A percentile compares a stretch with the other conserved stretches of the same genome.
Conservation (phyloP, 164 flowering plant species). For the Hamamelis virginiana region DNA sequence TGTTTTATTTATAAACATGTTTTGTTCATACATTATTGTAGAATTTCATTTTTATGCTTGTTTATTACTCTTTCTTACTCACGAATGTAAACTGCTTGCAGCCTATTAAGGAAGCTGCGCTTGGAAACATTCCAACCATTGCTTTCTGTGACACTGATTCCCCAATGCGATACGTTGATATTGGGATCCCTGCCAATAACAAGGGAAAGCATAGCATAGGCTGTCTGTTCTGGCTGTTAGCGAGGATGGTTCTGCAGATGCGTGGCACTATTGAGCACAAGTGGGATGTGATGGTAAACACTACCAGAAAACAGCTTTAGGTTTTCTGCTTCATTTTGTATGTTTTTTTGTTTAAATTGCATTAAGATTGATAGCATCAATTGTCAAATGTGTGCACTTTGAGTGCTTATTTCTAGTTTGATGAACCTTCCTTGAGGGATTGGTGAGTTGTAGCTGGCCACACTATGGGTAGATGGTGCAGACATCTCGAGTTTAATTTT, state of each 20-base stretch:
- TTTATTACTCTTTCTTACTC: neutral
- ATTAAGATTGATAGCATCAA: neutral
- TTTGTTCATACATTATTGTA: neutral
- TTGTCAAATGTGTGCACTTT: no score
- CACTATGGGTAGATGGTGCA: neutral
- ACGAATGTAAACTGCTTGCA: constrained; percentile 19
- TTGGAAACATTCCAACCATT: constrained; percentile 85
- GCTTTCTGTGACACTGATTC: constrained; percentile 94
- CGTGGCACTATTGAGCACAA: constrained; percentile 74
- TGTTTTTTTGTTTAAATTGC: neutral
- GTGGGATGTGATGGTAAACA: constrained; percentile 57
- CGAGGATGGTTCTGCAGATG: constrained; percentile 90
- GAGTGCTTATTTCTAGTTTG: neutral
- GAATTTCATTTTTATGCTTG: neutral
- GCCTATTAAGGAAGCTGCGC: constrained; percentile 90
- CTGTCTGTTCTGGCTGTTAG: constrained; percentile 83
- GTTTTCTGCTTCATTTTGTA: neutral
- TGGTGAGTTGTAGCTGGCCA: no score
- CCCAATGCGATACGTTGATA: constrained; percentile 80
- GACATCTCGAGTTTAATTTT: neutral
- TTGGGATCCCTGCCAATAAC: constrained; percentile 91
- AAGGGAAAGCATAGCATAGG: constrained; percentile 92
- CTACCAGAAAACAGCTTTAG: neutral
- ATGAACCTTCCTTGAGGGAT: neutral
- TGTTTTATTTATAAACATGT: neutral